Evolutionary conservation across 768 basidiomycete genomes (phyloP), one percentile per base, ranked within the genome.

Genomic region (Exsudoporus frostii): DNA sequence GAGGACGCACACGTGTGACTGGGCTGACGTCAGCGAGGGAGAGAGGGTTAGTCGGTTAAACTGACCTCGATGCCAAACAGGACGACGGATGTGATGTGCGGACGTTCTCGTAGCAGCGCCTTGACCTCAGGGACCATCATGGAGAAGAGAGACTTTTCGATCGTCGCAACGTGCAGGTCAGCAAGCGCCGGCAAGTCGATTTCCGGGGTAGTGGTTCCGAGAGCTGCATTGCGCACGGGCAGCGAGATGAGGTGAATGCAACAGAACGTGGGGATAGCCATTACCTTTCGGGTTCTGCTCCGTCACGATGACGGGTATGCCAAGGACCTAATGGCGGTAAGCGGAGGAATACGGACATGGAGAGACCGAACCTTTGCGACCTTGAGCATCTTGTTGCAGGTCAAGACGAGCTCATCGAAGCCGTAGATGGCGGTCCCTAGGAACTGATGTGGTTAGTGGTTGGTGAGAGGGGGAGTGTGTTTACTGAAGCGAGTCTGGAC

Each of bases 1-100:
- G 7, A 93, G 77, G 9, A 96, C 83, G 63, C 94, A 97, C 55
- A 97, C 83, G 61, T 96, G 94, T 15, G 89, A 81, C 92, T 94
- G 58, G 9, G 15, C n/a, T 22, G 54, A 51, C 27, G 45, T 60
- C 17, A 60, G 49, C 17, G 45, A 7, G 22, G 13, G 40, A 33
- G 13, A 45, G 5, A 36, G 11, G 6, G 2, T 1, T 10, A 25
- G 13, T 3, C 32, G 41, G 42, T 15, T 38, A 7, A 15, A 67
- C 80, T 34, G 57, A 90, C 92, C 79, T 96, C 94, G 46, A 96
- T 93, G 15, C 95, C 95, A 55, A 92, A 84, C 6, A 98, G 66
- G 7, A 96, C 81, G 42, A 93, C 73, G 7, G 81, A 82, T 37
- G 77, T 76, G 52, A 87, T 65, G 14, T 72, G 60, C 4, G 79